Conservation (phyloP, 2,329 filamentous ascomycete species). For the Penicillium italicum region DNA sequence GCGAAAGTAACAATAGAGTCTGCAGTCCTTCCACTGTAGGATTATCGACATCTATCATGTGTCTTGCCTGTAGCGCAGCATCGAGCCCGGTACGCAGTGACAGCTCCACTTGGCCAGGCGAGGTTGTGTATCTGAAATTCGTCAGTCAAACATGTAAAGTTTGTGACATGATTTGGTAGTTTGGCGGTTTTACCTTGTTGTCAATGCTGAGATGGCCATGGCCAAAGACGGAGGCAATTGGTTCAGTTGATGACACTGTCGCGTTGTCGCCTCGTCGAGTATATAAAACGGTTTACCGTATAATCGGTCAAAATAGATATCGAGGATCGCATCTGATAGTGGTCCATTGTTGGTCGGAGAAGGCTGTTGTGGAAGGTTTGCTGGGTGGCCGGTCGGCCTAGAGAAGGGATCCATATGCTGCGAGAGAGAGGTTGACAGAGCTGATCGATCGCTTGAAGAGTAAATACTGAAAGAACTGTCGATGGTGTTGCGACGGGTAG, state of each 20-base stretch:
- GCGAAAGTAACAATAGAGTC: constrained; percentile 68
- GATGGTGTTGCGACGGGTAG: constrained; percentile 21
- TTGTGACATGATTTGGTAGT: constrained; percentile 14
- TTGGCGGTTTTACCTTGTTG: constrained; percentile 52
- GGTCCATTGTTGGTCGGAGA: constrained; percentile 33
- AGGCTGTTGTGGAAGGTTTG: constrained; percentile 12
- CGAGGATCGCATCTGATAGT: constrained; percentile 62
- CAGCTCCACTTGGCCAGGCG: constrained; percentile 64
- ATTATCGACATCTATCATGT: constrained; percentile 72
- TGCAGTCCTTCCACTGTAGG: constrained; percentile 76
- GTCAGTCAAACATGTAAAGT: constrained; percentile 23
- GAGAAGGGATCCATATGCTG: constrained; percentile 18
- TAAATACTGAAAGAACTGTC: constrained; percentile 20
- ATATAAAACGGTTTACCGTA: constrained; percentile 81
- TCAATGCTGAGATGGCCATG: constrained; percentile 56
- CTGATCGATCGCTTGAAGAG: constrained; percentile 11
- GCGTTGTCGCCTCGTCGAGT: constrained; percentile 70
- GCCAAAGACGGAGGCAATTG: constrained; percentile 56
- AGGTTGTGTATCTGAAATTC: constrained; percentile 62
- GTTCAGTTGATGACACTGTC: constrained; percentile 67
- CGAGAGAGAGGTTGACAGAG: constrained; percentile 12
- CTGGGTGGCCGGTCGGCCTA: constrained; percentile 12
- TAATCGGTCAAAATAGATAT: constrained; percentile 74
- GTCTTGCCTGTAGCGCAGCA: constrained; percentile 66
- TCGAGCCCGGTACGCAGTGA: constrained; percentile 68